These are phyloP conservation scores for Solanum virginianum DNA, from an alignment of 257 asterid genomes.

Conservation along the genomic window DNA sequence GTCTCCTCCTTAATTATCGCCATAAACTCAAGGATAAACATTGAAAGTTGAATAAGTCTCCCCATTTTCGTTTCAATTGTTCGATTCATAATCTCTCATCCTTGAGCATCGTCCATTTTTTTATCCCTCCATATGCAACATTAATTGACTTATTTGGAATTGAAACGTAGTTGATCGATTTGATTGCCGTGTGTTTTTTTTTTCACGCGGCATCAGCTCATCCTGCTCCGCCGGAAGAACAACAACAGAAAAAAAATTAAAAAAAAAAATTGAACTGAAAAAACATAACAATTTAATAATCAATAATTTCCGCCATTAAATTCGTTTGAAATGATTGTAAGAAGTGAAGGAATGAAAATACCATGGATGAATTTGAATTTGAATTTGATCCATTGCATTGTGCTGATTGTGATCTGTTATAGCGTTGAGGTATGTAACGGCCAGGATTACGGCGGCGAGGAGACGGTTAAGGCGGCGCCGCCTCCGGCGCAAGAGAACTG, in stretches of 20 bases:
- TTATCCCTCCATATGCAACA: background rate
- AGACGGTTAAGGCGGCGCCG: slow-evolving; percentile 18
- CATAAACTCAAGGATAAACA: background rate
- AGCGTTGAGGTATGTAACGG: background rate
- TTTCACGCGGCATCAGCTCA: background rate
- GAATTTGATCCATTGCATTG: background rate
- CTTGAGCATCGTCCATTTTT: background rate
- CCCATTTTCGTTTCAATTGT: slow-evolving; percentile 1
- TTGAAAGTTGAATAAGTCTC: background rate
- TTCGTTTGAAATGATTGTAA: background rate
- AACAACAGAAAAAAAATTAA: background rate
- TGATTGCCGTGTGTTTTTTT: background rate
- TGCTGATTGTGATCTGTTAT: slow-evolving; percentile 13
- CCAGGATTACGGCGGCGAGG: slow-evolving; percentile 33
- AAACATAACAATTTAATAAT: background rate
- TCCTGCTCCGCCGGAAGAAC: background rate
- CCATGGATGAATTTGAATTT: slow-evolving; percentile 13
- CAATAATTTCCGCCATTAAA: background rate
- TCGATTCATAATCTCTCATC: background rate
- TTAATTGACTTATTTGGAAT: background rate
- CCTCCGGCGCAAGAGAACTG: slow-evolving; percentile 41
- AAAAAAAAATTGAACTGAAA: background rate
- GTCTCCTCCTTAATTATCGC: background rate
- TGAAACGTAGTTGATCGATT: background rate
- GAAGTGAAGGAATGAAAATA: slow-evolving; percentile 19